These are phyloP conservation scores for Bryoerythrophyllum caledonicum DNA, from an alignment of 225 moss, liverwort and hornwort species.

Conservation along the genomic window DNA sequence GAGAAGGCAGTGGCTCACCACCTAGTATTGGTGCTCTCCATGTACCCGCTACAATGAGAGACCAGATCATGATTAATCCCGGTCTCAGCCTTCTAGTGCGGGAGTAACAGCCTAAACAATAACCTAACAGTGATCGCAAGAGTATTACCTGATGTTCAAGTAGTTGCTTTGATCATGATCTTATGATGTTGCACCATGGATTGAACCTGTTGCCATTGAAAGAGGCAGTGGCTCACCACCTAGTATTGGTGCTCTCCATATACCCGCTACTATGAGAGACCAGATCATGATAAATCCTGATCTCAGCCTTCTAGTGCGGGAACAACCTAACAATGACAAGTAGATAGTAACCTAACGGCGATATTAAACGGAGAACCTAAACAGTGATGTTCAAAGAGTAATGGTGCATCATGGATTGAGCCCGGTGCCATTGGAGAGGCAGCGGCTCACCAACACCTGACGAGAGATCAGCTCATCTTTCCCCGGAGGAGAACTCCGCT, in stretches of 20 bases:
- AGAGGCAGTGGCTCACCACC: background rate
- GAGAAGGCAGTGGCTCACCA: background rate
- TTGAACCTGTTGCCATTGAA: background rate
- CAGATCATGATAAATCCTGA: conserved; percentile 8
- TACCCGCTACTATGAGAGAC: conserved; percentile 18
- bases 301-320: conserved; percentile 22
- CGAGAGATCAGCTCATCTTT: background rate
- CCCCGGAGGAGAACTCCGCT: background rate
- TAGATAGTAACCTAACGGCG: background rate
- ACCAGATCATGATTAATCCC: conserved; percentile 16
- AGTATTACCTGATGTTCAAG: too few species aligned
- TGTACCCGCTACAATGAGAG: conserved; percentile 14
- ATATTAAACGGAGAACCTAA: background rate
- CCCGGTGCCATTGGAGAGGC: background rate
- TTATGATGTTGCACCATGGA: background rate
- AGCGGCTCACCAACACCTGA: background rate
- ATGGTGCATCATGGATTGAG: background rate
- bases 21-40: background rate
- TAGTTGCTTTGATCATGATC: too few species aligned
- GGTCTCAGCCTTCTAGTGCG: conserved; percentile 23
- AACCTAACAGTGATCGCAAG: background rate
- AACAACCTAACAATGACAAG: background rate
- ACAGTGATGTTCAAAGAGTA: background rate
- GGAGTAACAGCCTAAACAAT: background rate
- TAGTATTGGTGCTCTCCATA: background rate